Evolutionary conservation across 2,329 filamentous ascomycete species (phyloP), one percentile per base, ranked within the genome.

Genomic region (Xylaria sp.): DNA sequence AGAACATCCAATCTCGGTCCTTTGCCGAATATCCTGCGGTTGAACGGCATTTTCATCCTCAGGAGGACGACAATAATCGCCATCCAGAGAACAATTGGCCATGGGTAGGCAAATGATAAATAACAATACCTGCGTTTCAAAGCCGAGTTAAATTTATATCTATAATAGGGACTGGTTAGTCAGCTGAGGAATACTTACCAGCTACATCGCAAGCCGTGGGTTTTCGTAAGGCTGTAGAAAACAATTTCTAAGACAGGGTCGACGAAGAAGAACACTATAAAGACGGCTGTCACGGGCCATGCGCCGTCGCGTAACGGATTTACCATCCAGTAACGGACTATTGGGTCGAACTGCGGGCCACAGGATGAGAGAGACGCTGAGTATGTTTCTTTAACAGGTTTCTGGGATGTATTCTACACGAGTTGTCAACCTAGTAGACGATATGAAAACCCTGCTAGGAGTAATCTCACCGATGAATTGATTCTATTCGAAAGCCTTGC

Each of bases 251-350:
- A 8, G 43, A 52, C 2, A 18, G 41, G 18, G 9, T 39, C 28
- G n/a, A 57, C 23, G 1, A 48, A 23, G 9, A 57, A 62, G 20
- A 31, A 67, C 23, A 31, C 6, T 36, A 58, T 31, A 31, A 67
- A 62, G 13, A 57, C 39, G 51, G 31, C 58, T 43, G 51, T 33
- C 25, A 67, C 12, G 13, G 1, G 2, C 51, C 58, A 58, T 15
- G 20, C 57, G 20, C 64, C 64, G 15, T 48, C 31, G 8, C 18
- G 64, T 20, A 62, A 9, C 33, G 59, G 64, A 43, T 62, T 62
- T 15, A 62, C 28, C 64, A 67, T 67, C 58, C 64, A 67, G 33
- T 62, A 62, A 39, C 64, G 58, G 48, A 66, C 51, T 57, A 62
- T 39, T 23, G 57, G 49, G 18, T 66, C 51, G 43, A 62, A 52